Evolutionary conservation across 1,284 basidiomycete species (phyloP), one percentile per base, ranked within the genome.

Genomic region (Sanghuangporus weigelae): DNA sequence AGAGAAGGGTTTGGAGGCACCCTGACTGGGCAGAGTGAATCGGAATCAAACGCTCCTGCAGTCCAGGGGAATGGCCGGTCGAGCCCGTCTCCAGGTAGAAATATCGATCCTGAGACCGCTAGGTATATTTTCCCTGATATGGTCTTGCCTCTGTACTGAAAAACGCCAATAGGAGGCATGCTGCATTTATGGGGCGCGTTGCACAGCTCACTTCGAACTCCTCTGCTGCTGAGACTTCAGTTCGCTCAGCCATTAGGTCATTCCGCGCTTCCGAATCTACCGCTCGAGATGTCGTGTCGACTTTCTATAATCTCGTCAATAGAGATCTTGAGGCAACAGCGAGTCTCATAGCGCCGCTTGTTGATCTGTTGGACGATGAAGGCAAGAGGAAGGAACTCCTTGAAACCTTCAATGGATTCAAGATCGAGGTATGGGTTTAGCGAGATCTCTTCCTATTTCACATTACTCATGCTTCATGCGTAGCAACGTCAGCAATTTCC

Each of bases 401-500:
- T 42, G 71, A 79, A 1, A 89, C 92, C 0, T 92, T 96, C 89
- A 91, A 91, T 65, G 85, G 85, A 0, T 94, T 96, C 73, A 88
- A 89, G 62, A 79, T 92, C 48, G 91, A 96, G 81, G 92, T 90
- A 71, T 62, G 79, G 71, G 21, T 49, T 51, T n/a, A 50, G 21
- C 63, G 38, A 31, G n/a, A 31, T 42, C 26, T 59, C n/a, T 49
- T 39, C 10, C 21, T 19, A 39, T 44, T 53, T 26, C 19, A n/a
- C 63, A 59, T 19, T 19, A 39, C 14, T 48, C n/a, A 10, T 56
- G 31, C 21, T n/a, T 31, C 21, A 36, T 7, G 19, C 60, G 2
- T 69, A 93, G 90, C 90, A 92, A 85, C 86, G 86, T 16, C 84
- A 86, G 70, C 85, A 93, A 70, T 94, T 94, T 78, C 93, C 93